Evolutionary conservation across 192 early-diverging fungal genomes (phyloP), one percentile per base, ranked within the genome.

Genomic region (Gonapodya sp.): DNA sequence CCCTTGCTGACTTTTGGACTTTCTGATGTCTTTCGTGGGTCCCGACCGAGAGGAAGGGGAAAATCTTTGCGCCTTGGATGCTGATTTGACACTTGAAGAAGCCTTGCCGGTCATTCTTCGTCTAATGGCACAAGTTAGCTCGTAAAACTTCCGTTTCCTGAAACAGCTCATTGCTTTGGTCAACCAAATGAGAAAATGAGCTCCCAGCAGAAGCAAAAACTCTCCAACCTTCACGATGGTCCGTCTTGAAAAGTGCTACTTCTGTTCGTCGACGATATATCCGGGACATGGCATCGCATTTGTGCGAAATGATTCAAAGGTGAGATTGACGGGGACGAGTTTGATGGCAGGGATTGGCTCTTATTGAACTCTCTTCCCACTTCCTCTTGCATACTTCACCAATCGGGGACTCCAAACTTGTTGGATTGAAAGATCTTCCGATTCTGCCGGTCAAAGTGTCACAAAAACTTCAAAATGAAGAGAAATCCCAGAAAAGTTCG

Each of bases 401-500:
- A n/a, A n/a, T n/a, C n/a, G n/a, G n/a, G n/a, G n/a, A n/a, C n/a
- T n/a, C n/a, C n/a, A n/a, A n/a, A n/a, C n/a, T n/a, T n/a, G n/a
- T 24, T 36, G 18, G 36, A 79, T n/a, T n/a, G n/a, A n/a, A 89
- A 96, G 94, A 89, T 91, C 35, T 97, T 96, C 87, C 91, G 95
- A 72, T 97, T 95, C 85, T 99, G 98, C 84, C 92, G 96, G 83
- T 98, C 97, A 82, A 98, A 99, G 90, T 99, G 98, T 89, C 96
- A 98, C 93, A 96, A 94, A 85, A 98, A 97, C 89, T 99, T 99
- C 89, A 99, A 99, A 86, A 96, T 98, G 94, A 98, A 98, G 92
- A 93, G 98, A 72, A 98, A 98, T 90, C 98, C 98, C 36, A 91
- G 98, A 83, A 99, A 99, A 92, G 96, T 99, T 80, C 90, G 93